These are phyloP conservation scores for Ophiostoma populinum DNA, from an alignment of 2,329 filamentous ascomycete species.

Conservation along the genomic window DNA sequence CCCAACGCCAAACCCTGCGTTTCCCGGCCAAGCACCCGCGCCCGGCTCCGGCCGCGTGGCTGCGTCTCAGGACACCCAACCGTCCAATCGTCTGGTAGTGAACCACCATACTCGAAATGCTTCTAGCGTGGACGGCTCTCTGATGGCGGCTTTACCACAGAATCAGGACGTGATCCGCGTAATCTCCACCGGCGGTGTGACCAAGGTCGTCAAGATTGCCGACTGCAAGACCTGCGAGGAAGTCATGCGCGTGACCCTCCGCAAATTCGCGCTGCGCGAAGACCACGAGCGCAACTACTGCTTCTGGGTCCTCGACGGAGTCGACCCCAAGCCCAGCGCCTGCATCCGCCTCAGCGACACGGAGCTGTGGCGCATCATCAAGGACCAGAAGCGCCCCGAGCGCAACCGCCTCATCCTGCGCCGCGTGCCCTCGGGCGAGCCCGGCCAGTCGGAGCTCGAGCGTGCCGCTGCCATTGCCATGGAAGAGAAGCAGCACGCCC, in stretches of 20 bases:
- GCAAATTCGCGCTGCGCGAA: constrained; percentile 75
- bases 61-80: constrained; percentile 37
- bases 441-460: constrained; percentile 70
- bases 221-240: constrained; percentile 85
- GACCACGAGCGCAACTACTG: constrained; percentile 91
- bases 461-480: constrained; percentile 76
- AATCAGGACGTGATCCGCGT: constrained; percentile 84
- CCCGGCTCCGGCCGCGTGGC: constrained; percentile 36
- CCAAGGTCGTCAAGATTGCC: constrained; percentile 85
- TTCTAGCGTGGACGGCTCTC: constrained; percentile 69
- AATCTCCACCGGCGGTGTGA: constrained; percentile 80
- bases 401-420: constrained; percentile 79
- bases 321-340: constrained; percentile 65
- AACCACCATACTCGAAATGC: constrained; percentile 67
- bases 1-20: constrained; percentile 20
- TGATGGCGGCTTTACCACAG: constrained; percentile 70
- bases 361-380: constrained; percentile 81
- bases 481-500: constrained; percentile 54
- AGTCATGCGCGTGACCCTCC: constrained; percentile 74
- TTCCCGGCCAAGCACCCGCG: constrained; percentile 18
- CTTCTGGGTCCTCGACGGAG: constrained; percentile 81
- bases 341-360: constrained; percentile 72
- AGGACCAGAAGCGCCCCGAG: constrained; percentile 69
- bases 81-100: constrained; percentile 39
- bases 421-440: constrained; percentile 83